These are phyloP conservation scores for Penicillium sp. DNA, from an alignment of 2,329 filamentous ascomycete genomes.

Conservation along the genomic window DNA sequence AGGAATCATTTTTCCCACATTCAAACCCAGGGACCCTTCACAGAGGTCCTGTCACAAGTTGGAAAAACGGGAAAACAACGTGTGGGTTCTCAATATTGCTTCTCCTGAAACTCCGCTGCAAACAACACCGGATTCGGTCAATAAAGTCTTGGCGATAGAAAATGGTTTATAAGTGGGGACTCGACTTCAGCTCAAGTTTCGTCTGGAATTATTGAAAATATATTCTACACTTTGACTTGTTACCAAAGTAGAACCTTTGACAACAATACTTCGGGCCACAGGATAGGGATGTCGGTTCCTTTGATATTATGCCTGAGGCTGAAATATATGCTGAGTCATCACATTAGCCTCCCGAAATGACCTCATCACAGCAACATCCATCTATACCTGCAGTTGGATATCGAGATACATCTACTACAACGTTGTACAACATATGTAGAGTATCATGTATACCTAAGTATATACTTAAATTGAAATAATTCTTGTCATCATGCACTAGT, in stretches of 20 bases:
- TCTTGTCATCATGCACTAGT: too few relatives aligned
- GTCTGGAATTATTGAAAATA: neutral
- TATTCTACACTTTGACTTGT: neutral
- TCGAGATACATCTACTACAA: too few relatives aligned
- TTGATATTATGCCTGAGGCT: neutral
- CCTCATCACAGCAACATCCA: neutral
- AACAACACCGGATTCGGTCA: constrained; percentile 15
- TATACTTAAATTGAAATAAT: too few relatives aligned
- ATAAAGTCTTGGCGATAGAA: constrained; percentile 7
- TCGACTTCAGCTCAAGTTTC: neutral
- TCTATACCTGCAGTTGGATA: too few relatives aligned
- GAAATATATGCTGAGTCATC: neutral
- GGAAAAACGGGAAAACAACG: neutral
- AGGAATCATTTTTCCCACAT: constrained; percentile 37
- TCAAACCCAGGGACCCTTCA: constrained; percentile 5
- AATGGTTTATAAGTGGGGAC: neutral
- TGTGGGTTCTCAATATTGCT: neutral
- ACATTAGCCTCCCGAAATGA: neutral
- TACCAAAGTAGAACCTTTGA: neutral
- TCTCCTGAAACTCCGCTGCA: constrained; percentile 12
- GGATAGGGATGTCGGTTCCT: neutral
- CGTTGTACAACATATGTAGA: too few relatives aligned
- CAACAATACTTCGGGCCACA: neutral
- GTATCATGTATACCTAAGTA: too few relatives aligned
- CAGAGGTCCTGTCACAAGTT: neutral